These are phyloP conservation scores for Lachancea nothofagi DNA, from an alignment of 805 yeast species.

Conservation along the genomic window DNA sequence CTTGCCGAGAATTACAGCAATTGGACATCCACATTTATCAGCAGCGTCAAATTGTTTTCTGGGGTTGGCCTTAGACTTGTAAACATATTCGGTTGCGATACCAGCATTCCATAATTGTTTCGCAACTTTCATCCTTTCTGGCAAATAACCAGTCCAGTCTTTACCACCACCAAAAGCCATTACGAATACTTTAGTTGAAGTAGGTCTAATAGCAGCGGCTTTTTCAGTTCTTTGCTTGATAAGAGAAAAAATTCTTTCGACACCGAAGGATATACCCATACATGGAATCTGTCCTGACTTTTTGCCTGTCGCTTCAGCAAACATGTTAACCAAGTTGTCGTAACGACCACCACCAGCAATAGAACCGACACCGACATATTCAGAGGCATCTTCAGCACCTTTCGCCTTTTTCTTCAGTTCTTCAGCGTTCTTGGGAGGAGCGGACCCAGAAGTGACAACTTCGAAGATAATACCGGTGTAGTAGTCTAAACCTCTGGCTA, in stretches of 20 bases:
- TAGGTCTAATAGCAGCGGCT: slow-evolving; percentile 62
- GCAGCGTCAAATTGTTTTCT: slow-evolving; percentile 98
- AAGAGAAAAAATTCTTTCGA: slow-evolving; percentile 88
- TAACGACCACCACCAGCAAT: slow-evolving; percentile 99
- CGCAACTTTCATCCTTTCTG: slow-evolving; percentile 86
- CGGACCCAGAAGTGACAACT: slow-evolving; percentile 90
- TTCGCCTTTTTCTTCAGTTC: slow-evolving; percentile 51
- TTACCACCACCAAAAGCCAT: slow-evolving; percentile 99
- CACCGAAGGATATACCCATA: slow-evolving; percentile 95
- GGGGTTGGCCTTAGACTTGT: slow-evolving; percentile 88
- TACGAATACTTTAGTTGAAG: slow-evolving; percentile 86
- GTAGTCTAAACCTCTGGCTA: slow-evolving; percentile 96
- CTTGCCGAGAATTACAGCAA: slow-evolving; percentile 91
- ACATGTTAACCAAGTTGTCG: slow-evolving; percentile 96
- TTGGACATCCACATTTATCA: slow-evolving; percentile 83
- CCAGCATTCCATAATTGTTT: slow-evolving; percentile 82
- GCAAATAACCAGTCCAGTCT: slow-evolving; percentile 88
- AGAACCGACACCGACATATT: slow-evolving; percentile 96
- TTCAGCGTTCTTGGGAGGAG: slow-evolving; percentile 82
- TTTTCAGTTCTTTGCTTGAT: slow-evolving; percentile 69
- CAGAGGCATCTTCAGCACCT: slow-evolving; percentile 88
- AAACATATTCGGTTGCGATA: slow-evolving; percentile 84
- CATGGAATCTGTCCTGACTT: slow-evolving; percentile 82
- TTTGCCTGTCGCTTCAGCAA: slow-evolving; percentile 75
- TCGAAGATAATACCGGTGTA: slow-evolving; percentile 96